These are phyloP conservation scores for Picochlorum sp. DNA, from an alignment of 139 green algal genomes.

Conservation along the genomic window DNA sequence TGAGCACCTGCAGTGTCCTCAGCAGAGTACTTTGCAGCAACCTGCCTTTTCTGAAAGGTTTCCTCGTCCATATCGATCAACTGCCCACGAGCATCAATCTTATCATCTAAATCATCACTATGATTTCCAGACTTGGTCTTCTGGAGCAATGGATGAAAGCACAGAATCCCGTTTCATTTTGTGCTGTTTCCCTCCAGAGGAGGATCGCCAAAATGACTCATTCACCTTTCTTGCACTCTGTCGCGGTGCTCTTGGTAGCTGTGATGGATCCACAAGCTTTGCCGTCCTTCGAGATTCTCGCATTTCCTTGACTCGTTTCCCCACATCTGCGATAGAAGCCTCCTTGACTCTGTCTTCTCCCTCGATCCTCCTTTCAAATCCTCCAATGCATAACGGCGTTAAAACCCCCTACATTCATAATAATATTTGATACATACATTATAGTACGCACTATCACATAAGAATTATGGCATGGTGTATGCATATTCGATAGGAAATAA, in stretches of 20 bases:
- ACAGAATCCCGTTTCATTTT: no score
- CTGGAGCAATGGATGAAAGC: no score
- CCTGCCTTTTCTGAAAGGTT: slow-evolving; percentile 21
- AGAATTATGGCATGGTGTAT: no score
- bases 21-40: slow-evolving; percentile 10
- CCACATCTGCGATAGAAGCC: slow-evolving; percentile 34
- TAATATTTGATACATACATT: no score
- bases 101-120: slow-evolving; percentile 1
- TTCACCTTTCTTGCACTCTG: slow-evolving; percentile 28
- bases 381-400: slow-evolving; percentile 76
- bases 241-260: slow-evolving; percentile 36
- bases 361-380: slow-evolving; percentile 60
- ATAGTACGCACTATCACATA: no score
- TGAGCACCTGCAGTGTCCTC: slow-evolving; percentile 2
- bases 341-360: background rate
- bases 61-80: slow-evolving; percentile 51
- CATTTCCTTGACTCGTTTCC: slow-evolving; percentile 21
- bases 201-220: slow-evolving; percentile 36
- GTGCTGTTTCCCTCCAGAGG: background rate
- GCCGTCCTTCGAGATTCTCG: slow-evolving; percentile 17
- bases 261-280: slow-evolving; percentile 36
- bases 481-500: no score
- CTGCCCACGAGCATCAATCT: slow-evolving; percentile 33
- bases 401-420: slow-evolving; percentile 50
- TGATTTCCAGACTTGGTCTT: no score